Base-by-base conservation (phyloP, 768 basidiomycete species). In the Trametes sanguinea region DNA sequence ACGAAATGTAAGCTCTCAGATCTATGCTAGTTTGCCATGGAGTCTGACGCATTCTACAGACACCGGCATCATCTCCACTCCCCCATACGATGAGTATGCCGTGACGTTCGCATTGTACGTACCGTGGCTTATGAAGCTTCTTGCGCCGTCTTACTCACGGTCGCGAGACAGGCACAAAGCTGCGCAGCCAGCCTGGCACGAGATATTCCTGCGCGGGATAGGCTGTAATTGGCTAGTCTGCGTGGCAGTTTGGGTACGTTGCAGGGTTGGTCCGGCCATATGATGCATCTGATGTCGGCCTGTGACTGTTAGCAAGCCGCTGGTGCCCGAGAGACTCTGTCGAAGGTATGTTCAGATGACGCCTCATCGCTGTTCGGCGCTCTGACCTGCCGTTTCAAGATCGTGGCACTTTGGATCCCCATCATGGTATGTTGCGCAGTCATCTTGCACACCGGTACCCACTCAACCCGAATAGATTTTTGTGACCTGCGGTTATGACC, bases 201-300 rank as follows among this genome's bases (percentile, higher is more conserved):
- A 90, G 69, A 86, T 90, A 40, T 85, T 90, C 74, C 73, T 90
- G 17, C 78, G 88, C 14, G 89, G 88, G 0, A 88, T 90, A 64
- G 89, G 82, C 6, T 90, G 89, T 65, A 90, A 90, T 65, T 90
- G 87, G 88, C 78, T 90, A 1, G 89, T 90, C 40, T 87, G 81
- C 62, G 73, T 89, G 5, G 89, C 88, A 2, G 76, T 90, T 57
- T 90, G 89, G 88, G 89, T 88, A 58, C 32, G 86, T 73, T 17
- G 2, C n/a, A 4, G n/a, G 60, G 35, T 4, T 6, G 35, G 30
- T 33, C 44, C 40, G 4, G 51, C 32, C 50, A 3, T 17, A n/a
- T 9, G 22, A 47, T 56, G 9, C 22, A 30, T 30, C 10, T 32
- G 17, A 22, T 32, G 17, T 45, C 50, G 11, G 17, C 3, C 39